Evolutionary conservation across 805 yeast genomes (phyloP).

Genomic region (Candida berthetii): DNA sequence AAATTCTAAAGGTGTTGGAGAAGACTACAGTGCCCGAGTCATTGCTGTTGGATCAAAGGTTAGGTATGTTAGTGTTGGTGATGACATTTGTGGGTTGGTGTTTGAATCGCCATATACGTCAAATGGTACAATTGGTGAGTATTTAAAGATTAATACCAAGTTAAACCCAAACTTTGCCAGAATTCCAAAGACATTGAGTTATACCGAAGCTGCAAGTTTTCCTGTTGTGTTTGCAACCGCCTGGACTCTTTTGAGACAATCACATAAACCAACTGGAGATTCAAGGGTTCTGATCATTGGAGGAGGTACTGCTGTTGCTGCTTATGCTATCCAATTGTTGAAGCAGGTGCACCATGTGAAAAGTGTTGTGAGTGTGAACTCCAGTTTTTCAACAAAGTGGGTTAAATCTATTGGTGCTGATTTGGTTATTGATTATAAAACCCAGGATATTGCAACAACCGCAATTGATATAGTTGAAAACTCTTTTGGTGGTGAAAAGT

Average conservation of each 20-base stretch:
- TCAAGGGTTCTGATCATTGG: slow-evolving; percentile 61
- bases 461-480: slow-evolving; percentile 25
- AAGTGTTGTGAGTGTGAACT: slow-evolving; percentile 52
- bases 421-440: slow-evolving; percentile 48
- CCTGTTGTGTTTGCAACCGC: slow-evolving; percentile 68
- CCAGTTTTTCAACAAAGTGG: slow-evolving; percentile 37
- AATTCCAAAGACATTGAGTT: slow-evolving; percentile 33
- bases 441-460: slow-evolving; percentile 29
- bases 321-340: slow-evolving; percentile 48
- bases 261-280: slow-evolving; percentile 30
- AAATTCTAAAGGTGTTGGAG: slow-evolving; percentile 34
- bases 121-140: slow-evolving; percentile 42
- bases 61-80: slow-evolving; percentile 39
- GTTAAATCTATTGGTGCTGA: slow-evolving; percentile 52
- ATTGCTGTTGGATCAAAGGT: slow-evolving; percentile 41
- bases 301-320: slow-evolving; percentile 68
- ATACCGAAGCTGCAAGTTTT: slow-evolving; percentile 53
- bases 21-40: slow-evolving; percentile 50
- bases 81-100: slow-evolving; percentile 43
- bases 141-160: slow-evolving; percentile 32
- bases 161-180: slow-evolving; percentile 24
- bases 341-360: slow-evolving; percentile 38
- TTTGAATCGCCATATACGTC: slow-evolving; percentile 15
- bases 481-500: slow-evolving; percentile 31
- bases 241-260: slow-evolving; percentile 25